Conservation (phyloP, 1,139 yeast species). For the Kluyveromyces sp. region DNA sequence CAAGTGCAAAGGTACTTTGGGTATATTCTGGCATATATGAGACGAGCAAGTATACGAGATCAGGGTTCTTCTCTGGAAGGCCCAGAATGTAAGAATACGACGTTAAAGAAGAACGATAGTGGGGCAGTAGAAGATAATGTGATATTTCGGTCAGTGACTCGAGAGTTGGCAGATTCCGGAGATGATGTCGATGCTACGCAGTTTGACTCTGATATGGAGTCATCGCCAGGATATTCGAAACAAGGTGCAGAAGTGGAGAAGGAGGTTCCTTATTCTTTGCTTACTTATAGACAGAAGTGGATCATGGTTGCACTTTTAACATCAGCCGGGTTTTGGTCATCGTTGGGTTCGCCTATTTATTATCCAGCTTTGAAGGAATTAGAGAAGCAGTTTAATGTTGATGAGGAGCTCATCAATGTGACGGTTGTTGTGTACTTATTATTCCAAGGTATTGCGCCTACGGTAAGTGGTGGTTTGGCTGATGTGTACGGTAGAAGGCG, state of each 20-base stretch:
- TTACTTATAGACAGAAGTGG: conserved; percentile 25
- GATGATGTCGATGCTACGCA: not conserved
- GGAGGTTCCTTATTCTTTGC: conserved; percentile 18
- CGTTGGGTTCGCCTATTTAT: conserved; percentile 30
- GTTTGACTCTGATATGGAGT: not conserved
- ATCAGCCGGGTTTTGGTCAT: conserved; percentile 31
- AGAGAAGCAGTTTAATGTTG: conserved; percentile 43
- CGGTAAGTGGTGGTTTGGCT: conserved; percentile 42
- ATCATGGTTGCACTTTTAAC: conserved; percentile 26
- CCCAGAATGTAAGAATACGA: not conserved
- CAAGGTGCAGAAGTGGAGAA: not conserved
- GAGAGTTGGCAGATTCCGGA: not conserved
- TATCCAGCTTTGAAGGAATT: conserved; percentile 34
- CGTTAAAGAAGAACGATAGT: not conserved
- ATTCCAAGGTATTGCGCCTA: conserved; percentile 66
- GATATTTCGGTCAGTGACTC: not conserved
- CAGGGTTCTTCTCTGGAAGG: too few species aligned
- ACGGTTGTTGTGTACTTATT: conserved; percentile 66
- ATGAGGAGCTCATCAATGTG: conserved; percentile 52
- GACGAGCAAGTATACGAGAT: too few species aligned
- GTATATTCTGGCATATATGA: too few species aligned
- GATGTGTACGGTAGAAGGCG: conserved; percentile 64
- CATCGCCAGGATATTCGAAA: not conserved
- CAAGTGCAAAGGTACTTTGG: too few species aligned
- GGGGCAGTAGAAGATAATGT: not conserved